These are phyloP conservation scores for Jatropha curcas DNA, from an alignment of 345 rosid genomes.

Conservation along the genomic window DNA sequence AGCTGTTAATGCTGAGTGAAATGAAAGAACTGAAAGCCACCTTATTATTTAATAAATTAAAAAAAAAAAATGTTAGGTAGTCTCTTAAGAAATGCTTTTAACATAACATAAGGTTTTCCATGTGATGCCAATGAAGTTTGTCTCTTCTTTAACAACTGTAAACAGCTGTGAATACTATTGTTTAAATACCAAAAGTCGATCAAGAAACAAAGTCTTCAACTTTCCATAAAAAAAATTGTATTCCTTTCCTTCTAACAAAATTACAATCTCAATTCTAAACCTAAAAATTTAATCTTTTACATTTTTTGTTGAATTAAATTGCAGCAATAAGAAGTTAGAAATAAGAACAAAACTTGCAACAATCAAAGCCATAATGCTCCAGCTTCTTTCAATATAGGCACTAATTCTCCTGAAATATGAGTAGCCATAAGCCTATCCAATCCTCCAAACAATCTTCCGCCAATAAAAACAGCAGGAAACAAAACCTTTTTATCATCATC, in stretches of 20 bases:
- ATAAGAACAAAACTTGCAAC: conserved; percentile 2
- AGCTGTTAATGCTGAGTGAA: not conserved
- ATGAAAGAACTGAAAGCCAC: not conserved
- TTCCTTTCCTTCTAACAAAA: conserved; percentile 8
- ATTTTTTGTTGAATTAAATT: not conserved
- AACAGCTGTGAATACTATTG: conserved; percentile 8
- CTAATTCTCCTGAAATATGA: conserved; percentile 83
- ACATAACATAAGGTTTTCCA: not conserved
- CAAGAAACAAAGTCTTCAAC: not conserved
- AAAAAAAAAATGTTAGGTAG: not conserved
- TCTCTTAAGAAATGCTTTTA: not conserved
- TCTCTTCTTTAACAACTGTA: not conserved
- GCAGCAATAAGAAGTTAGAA: not conserved
- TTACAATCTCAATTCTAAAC: conserved; percentile 11
- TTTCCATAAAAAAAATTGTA: not conserved
- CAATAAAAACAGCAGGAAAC: conserved; percentile 82
- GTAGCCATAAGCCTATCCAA: conserved; percentile 90
- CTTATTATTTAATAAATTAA: not conserved
- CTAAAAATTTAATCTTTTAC: not conserved
- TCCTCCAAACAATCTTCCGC: conserved; percentile 88
- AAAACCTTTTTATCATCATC: conserved; percentile 32
- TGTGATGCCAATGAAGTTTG: conserved; percentile 7
- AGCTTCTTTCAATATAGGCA: conserved; percentile 80
- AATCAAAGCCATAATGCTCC: conserved; percentile 92
- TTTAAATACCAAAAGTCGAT: not conserved